These are phyloP conservation scores for Trichoderma asperellum DNA, from an alignment of 2,329 filamentous ascomycete species.

Conservation along the genomic window DNA sequence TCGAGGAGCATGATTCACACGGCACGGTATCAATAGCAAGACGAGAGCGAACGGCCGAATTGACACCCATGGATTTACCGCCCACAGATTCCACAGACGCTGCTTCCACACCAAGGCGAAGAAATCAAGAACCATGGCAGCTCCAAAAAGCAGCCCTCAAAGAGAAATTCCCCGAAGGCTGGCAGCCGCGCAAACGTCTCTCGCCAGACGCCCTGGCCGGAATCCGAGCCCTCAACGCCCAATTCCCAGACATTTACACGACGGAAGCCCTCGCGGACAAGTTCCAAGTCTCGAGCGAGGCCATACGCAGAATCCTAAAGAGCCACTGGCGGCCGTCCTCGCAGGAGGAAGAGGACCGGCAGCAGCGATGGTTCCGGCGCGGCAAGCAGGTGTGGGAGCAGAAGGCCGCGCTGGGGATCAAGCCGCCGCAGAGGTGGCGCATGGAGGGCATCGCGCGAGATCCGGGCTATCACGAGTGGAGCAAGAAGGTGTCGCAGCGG, in stretches of 20 bases:
- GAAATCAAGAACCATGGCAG: slow-evolving; percentile 61
- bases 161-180: slow-evolving; percentile 79
- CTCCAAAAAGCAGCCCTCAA: slow-evolving; percentile 74
- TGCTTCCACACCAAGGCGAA: neutral
- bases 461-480: slow-evolving; percentile 47
- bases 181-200: slow-evolving; percentile 81
- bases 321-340: slow-evolving; percentile 71
- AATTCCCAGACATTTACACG: slow-evolving; percentile 77
- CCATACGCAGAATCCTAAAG: slow-evolving; percentile 82
- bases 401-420: slow-evolving; percentile 63
- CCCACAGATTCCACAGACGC: neutral
- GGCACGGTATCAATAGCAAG: neutral
- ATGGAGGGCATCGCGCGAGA: slow-evolving; percentile 55
- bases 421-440: slow-evolving; percentile 65
- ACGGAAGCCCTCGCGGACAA: slow-evolving; percentile 72
- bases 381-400: slow-evolving; percentile 63
- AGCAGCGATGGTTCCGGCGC: slow-evolving; percentile 64
- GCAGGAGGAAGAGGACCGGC: slow-evolving; percentile 61
- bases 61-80: neutral
- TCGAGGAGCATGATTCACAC: too few species aligned
- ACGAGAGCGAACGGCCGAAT: neutral
- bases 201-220: slow-evolving; percentile 92
- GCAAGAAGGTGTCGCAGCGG: slow-evolving; percentile 35
- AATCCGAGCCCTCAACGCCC: slow-evolving; percentile 78
- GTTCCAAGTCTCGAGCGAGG: slow-evolving; percentile 87